phyloP scores from a whole-genome alignment of 345 rosid species.

The Noccaea bulbosa region DNA sequence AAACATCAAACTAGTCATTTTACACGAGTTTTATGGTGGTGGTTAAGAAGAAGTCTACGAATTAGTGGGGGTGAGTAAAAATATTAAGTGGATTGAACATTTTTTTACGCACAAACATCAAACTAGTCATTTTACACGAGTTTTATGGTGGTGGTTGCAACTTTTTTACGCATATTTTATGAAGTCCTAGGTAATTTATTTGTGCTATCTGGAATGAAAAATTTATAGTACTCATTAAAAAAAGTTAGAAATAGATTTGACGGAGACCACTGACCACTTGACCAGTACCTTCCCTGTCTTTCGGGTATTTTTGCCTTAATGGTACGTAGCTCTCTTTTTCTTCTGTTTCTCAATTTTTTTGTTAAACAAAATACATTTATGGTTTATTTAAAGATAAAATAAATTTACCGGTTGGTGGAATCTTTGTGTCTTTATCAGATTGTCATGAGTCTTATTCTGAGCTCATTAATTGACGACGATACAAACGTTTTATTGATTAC shows the following conservation, averaged over 20 bases:
- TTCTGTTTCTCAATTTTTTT: background rate
- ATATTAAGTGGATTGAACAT: too few relatives aligned
- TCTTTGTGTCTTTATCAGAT: slow-evolving; percentile 32
- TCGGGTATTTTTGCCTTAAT: too few relatives aligned
- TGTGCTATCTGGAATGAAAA: too few relatives aligned
- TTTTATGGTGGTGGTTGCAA: background rate
- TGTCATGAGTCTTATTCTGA: slow-evolving; percentile 23
- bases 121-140: background rate
- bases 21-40: background rate
- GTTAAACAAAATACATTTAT: background rate
- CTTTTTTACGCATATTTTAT: background rate
- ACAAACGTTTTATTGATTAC: slow-evolving; percentile 5
- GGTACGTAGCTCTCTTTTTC: background rate
- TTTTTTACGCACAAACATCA: background rate
- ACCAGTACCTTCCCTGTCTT: too few relatives aligned
- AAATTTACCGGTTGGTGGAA: slow-evolving; percentile 7
- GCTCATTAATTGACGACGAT: slow-evolving; percentile 14
- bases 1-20: background rate
- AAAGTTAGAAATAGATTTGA: too few relatives aligned
- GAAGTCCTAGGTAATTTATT: too few relatives aligned
- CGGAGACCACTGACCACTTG: too few relatives aligned
- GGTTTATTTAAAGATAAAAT: background rate
- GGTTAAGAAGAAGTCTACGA: too few relatives aligned
- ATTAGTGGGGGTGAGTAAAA: too few relatives aligned
- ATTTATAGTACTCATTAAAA: too few relatives aligned